Conservation (phyloP, 2,329 filamentous ascomycete genomes). For the Clarireedia homoeocarpa region DNA sequence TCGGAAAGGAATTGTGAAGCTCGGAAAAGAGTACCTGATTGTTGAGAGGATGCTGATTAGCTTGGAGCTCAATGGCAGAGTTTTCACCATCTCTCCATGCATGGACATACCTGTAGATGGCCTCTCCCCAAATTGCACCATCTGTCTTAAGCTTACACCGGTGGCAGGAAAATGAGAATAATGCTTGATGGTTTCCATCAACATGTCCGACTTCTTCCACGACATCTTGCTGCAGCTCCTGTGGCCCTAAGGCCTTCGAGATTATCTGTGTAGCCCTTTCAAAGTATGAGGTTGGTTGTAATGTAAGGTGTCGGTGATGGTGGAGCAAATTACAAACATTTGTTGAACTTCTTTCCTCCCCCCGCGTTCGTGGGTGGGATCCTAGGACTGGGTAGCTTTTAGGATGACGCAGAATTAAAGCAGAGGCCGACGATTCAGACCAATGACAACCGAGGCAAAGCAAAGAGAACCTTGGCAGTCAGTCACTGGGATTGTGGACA, state of each 20-base stretch:
- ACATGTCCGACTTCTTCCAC: constrained; percentile 82
- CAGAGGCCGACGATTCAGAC: neutral
- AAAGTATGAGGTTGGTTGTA: constrained; percentile 1
- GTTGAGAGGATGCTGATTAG: neutral
- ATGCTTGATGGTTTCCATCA: constrained; percentile 97
- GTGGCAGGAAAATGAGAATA: constrained; percentile 97
- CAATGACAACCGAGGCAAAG: constrained; percentile 8
- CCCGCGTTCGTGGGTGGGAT: constrained; percentile 8
- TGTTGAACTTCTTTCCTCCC: constrained; percentile 7
- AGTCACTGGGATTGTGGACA: neutral
- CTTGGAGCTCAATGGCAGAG: neutral
- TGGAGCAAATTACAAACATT: neutral
- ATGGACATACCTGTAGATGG: constrained; percentile 71
- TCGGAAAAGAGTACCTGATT: constrained; percentile 81
- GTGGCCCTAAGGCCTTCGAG: constrained; percentile 25
- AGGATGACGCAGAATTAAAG: constrained; percentile 6
- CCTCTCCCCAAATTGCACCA: constrained; percentile 97
- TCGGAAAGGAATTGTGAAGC: constrained; percentile 97
- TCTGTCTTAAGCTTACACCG: constrained; percentile 91
- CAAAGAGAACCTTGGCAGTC: neutral
- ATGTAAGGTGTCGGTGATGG: neutral
- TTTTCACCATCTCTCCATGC: neutral
- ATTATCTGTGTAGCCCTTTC: constrained; percentile 16
- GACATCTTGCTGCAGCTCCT: constrained; percentile 54
- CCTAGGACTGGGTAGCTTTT: neutral